Conservation (phyloP, 2,329 filamentous ascomycete species). For the Biscogniauxia marginata region DNA sequence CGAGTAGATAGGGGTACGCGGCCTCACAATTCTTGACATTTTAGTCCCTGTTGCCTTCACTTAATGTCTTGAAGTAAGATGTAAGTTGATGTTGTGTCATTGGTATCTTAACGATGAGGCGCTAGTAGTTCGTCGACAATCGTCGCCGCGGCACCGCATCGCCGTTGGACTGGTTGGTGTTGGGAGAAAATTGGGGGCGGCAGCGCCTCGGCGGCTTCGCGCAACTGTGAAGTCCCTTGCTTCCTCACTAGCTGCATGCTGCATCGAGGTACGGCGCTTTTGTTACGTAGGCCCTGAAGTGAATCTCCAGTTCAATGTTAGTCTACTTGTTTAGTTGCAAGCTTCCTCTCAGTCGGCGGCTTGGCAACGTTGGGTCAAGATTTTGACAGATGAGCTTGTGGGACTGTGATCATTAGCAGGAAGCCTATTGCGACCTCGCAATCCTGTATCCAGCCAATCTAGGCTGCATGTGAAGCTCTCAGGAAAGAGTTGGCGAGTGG, state of each 20-base stretch:
- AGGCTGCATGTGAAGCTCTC: background rate
- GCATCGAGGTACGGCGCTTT: slow-evolving; percentile 3
- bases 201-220: background rate
- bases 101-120: slow-evolving; percentile 10
- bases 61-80: background rate
- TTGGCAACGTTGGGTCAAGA: background rate
- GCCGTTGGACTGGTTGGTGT: slow-evolving; percentile 7
- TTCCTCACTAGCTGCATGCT: slow-evolving; percentile 7
- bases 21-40: background rate
- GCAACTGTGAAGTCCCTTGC: slow-evolving; percentile 15
- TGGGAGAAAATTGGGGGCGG: slow-evolving; percentile 5
- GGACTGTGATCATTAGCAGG: background rate
- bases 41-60: slow-evolving; percentile 2
- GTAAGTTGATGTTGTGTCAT: slow-evolving; percentile 3
- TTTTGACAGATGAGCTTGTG: background rate
- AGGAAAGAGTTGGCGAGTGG: background rate
- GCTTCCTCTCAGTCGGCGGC: background rate
- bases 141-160: slow-evolving; percentile 4
- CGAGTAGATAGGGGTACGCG: too few relatives aligned
- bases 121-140: background rate
- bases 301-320: slow-evolving; percentile 4
- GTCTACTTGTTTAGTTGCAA: background rate
- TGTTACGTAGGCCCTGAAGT: slow-evolving; percentile 5
- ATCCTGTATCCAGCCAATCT: background rate
- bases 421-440: too few relatives aligned